phyloP scores from a whole-genome alignment of 805 yeast species.

The Ogataea nonfermentans region DNA sequence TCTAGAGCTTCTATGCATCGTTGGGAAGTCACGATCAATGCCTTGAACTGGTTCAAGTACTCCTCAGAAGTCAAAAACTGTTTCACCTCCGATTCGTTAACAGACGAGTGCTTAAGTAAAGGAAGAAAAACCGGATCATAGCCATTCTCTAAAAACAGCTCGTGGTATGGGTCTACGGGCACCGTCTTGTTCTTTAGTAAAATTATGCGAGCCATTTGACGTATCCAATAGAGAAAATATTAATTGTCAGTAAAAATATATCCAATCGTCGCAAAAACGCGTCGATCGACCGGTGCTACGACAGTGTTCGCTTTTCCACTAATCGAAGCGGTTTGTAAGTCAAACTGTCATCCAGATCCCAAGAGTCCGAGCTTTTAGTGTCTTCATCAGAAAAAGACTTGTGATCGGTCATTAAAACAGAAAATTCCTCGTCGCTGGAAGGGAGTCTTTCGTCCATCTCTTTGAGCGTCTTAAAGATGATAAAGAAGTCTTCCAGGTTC shows the following conservation, averaged over 20 bases:
- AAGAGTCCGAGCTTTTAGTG: slow-evolving; percentile 13
- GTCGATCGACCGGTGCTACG: slow-evolving; percentile 11
- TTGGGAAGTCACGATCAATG: slow-evolving; percentile 82
- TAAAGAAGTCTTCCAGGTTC: slow-evolving; percentile 29
- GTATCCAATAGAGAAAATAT: slow-evolving; percentile 5
- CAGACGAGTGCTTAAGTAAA: slow-evolving; percentile 61
- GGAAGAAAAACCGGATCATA: slow-evolving; percentile 64
- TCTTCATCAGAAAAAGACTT: slow-evolving; percentile 15
- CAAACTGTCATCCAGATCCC: slow-evolving; percentile 14
- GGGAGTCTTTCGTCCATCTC: slow-evolving; percentile 17
- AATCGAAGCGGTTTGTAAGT: slow-evolving; percentile 19
- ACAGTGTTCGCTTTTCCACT: slow-evolving; percentile 17
- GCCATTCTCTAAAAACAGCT: slow-evolving; percentile 35
- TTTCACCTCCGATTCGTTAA: slow-evolving; percentile 45
- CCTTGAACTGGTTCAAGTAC: slow-evolving; percentile 41
- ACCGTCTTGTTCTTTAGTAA: slow-evolving; percentile 70
- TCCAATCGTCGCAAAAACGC: not conserved
- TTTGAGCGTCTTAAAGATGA: slow-evolving; percentile 28
- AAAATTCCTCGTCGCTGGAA: slow-evolving; percentile 6
- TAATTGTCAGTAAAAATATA: slow-evolving; percentile 6
- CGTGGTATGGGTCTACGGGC: slow-evolving; percentile 67
- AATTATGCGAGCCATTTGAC: slow-evolving; percentile 35
- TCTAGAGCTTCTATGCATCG: slow-evolving; percentile 83
- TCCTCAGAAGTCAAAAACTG: slow-evolving; percentile 42
- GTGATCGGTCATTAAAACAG: slow-evolving; percentile 8